phyloP scores from a whole-genome alignment of 139 green algal species.

The Volvox africanus region DNA sequence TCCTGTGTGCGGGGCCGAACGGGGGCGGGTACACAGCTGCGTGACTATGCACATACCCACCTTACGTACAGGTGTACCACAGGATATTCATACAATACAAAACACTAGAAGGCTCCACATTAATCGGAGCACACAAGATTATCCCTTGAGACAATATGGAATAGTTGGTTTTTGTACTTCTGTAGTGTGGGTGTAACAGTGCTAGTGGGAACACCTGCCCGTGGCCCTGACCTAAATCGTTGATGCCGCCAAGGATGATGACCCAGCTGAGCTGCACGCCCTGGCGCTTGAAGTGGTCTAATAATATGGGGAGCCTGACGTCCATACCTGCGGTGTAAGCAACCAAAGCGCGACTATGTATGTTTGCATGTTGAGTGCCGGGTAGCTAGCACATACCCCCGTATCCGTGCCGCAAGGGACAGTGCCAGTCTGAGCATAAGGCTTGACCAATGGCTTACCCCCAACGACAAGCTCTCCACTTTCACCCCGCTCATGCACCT shows the following conservation, averaged over 20 bases:
- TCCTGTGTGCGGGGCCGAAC: neutral
- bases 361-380: neutral
- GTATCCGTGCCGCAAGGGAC: neutral
- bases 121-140: neutral
- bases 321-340: neutral
- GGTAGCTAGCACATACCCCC: neutral
- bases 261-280: neutral
- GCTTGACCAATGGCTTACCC: neutral
- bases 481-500: conserved; percentile 4
- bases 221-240: neutral
- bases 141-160: neutral
- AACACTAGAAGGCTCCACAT: neutral
- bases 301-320: neutral
- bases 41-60: neutral
- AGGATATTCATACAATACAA: neutral
- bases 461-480: conserved; percentile 18
- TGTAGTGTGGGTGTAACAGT: neutral
- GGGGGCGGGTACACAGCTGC: neutral
- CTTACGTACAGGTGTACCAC: neutral
- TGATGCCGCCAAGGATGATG: conserved; percentile 32
- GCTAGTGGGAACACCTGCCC: neutral
- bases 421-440: neutral
- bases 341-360: too few species aligned
- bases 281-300: neutral
- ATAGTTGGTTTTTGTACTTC: neutral